Percentiles rank a stretch among this genome's conserved stretches.
Conservation (phyloP, 1,284 basidiomycete species). For the Porogramme epimiltina region DNA sequence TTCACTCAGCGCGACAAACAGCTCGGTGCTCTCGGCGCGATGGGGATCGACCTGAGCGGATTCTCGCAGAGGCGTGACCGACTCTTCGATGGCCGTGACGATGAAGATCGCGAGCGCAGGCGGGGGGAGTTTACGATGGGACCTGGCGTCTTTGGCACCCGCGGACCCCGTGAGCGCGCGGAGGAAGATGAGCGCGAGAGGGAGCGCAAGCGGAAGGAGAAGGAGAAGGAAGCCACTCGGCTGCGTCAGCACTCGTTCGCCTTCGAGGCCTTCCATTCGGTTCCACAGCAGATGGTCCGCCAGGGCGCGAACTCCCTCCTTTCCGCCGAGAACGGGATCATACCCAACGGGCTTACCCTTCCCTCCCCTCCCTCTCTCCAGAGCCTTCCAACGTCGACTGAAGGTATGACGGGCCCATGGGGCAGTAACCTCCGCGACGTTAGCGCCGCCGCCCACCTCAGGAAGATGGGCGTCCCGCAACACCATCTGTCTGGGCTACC, state of each 20-base stretch:
- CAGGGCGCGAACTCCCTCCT: conserved; percentile 37
- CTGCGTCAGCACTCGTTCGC: conserved; percentile 46
- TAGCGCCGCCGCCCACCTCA: conserved; percentile 28
- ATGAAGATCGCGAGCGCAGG: conserved; percentile 40
- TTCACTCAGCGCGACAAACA: conserved; percentile 52
- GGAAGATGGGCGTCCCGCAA: conserved; percentile 33
- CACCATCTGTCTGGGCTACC: conserved; percentile 25
- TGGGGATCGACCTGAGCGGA: conserved; percentile 42
- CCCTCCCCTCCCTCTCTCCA: conserved; percentile 22
- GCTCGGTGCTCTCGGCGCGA: conserved; percentile 46
- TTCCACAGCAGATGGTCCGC: conserved; percentile 45
- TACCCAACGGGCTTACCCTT: conserved; percentile 12
- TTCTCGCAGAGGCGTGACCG: conserved; percentile 36
- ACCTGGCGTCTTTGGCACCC: conserved; percentile 39
- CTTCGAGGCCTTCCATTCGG: conserved; percentile 78
- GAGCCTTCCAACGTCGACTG: conserved; percentile 21
- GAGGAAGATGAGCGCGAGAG: conserved; percentile 68
- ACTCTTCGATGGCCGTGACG: conserved; percentile 38
- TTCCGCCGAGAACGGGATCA: conserved; percentile 32
- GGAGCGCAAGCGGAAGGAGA: conserved; percentile 51
- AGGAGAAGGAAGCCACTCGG: conserved; percentile 42
- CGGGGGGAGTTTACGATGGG: conserved; percentile 41
- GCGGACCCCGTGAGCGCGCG: conserved; percentile 60
- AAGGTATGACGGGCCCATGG: conserved; percentile 27
- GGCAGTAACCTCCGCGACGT: conserved; percentile 29